Evolutionary conservation across 108 stramenopile genomes (phyloP).

Genomic region (Nitzschia sp.): DNA sequence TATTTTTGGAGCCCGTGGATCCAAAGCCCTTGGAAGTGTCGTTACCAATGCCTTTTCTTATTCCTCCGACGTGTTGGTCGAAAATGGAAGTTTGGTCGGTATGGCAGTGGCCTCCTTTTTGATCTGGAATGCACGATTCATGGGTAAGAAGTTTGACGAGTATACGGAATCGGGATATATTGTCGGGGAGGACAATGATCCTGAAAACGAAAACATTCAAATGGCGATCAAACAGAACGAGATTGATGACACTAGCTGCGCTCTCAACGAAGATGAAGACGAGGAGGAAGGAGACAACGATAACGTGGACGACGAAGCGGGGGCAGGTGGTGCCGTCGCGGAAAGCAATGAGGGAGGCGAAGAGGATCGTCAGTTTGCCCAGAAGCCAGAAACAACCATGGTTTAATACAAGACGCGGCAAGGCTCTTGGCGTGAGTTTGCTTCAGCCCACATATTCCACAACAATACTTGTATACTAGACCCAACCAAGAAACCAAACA

Average conservation of each 20-base stretch:
- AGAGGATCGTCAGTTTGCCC: constrained; percentile 3
- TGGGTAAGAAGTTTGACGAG: constrained; percentile 93
- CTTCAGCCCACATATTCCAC: too few species aligned
- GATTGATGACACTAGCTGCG: constrained; percentile 78
- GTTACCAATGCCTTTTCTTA: constrained; percentile 94
- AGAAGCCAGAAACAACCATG: constrained; percentile 9
- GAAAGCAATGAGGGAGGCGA: constrained; percentile 17
- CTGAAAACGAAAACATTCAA: constrained; percentile 52
- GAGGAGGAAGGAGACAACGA: constrained; percentile 68
- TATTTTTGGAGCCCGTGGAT: constrained; percentile 94
- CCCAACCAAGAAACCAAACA: too few species aligned
- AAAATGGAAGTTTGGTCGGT: constrained; percentile 90
- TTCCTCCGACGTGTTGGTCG: constrained; percentile 70
- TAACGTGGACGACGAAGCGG: constrained; percentile 52
- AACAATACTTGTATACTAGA: too few species aligned
- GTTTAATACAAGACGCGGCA: too few species aligned
- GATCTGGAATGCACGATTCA: constrained; percentile 93
- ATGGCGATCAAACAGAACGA: constrained; percentile 74
- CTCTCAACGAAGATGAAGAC: constrained; percentile 78
- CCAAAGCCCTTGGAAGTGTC: constrained; percentile 93
- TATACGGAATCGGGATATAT: constrained; percentile 90
- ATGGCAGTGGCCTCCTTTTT: constrained; percentile 89
- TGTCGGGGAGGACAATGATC: constrained; percentile 77
- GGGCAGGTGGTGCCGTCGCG: too few species aligned
- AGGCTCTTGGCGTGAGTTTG: too few species aligned